Conservation (phyloP, 768 basidiomycete species). For the Suillus clintonianus region DNA sequence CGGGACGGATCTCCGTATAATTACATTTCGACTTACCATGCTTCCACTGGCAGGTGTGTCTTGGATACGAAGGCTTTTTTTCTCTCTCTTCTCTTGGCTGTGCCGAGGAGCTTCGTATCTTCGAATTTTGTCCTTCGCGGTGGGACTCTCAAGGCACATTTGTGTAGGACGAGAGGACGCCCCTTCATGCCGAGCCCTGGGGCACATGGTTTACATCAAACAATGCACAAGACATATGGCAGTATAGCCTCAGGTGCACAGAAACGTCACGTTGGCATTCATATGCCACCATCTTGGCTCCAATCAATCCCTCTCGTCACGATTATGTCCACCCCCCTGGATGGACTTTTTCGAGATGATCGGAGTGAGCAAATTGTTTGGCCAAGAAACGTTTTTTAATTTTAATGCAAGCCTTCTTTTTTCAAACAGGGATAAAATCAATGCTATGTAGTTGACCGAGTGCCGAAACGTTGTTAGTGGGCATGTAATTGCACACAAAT, state of each 20-base stretch:
- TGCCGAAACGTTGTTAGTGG: neutral
- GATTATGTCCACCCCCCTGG: neutral
- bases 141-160: neutral
- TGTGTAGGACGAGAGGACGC: neutral
- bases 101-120: neutral
- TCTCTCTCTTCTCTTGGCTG: neutral
- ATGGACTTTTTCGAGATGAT: neutral
- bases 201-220: neutral
- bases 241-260: neutral
- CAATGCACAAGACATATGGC: neutral
- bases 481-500: neutral
- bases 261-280: neutral
- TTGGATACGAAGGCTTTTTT: neutral
- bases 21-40: slow-evolving; percentile 1
- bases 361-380: neutral
- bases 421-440: too few relatives aligned
- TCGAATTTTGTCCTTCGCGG: neutral
- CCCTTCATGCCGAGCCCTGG: neutral
- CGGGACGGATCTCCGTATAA: slow-evolving; percentile 5
- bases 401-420: neutral
- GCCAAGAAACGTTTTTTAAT: neutral
- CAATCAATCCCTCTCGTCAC: neutral
- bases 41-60: neutral
- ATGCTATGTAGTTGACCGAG: neutral
- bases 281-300: neutral